Base-by-base conservation (phyloP, 2,329 filamentous ascomycete genomes). In the Leptographium wingfieldii region DNA sequence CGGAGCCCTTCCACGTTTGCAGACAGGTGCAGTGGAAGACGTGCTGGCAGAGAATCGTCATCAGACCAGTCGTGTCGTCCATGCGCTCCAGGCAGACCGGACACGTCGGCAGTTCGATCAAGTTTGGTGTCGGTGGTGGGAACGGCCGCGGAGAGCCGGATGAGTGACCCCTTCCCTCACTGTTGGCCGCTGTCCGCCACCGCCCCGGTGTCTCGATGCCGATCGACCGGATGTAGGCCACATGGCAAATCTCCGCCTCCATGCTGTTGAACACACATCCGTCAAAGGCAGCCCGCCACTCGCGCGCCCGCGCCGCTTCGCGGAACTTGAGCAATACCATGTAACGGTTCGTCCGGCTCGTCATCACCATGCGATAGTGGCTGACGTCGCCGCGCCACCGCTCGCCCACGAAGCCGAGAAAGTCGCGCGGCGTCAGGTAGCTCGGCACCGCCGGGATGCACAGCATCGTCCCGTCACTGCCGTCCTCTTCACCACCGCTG, bases 21-120 rank as follows among this genome's bases (percentile, higher is more conserved):
- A 99, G 78, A 72, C 94, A 99, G 1, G 87, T 92, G 69, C 94
- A 97, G 71, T 99, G 94, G 69, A 99, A 99, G 57, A 97, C 90
- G 68, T 99, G 94, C 68, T 97, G 92, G 70, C 94, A 99, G 35
- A 95, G 86, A 49, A 97, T 97, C 0, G 94, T 99, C 69, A 99
- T 83, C 2, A 99, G 78, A 0, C 94, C 94, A 0, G 91, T 95
- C 0, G 92, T 96, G 70, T 97, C 92, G 68, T 99, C 94, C 94
- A 99, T 99, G 55, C 92, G 86, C 71, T 99, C 94, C 5, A 99
- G 80, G 66, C 94, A 99, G 11, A 99, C 94, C 0, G 94, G 92
- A 65, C 94, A 99, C 1, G 94, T 97, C 2, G 94, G 94, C 14
- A 99, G 77, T 73, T 99, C 94, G 59, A 96, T 81, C 1, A 97